Evolutionary conservation across 305 asterid genomes (phyloP).

Genomic region (Vinca major): DNA sequence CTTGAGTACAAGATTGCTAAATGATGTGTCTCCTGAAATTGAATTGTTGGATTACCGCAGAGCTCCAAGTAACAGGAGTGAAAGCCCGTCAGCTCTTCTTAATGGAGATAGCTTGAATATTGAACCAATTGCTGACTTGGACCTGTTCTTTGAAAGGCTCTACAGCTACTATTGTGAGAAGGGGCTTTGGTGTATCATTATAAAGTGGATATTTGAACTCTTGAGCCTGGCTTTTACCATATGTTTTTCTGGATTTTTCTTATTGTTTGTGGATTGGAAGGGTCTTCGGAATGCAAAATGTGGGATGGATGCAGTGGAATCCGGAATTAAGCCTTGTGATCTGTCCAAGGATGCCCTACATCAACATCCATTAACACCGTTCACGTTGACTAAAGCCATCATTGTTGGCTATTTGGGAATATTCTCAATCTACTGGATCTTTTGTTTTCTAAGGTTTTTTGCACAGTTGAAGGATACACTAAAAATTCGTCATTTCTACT

Average conservation of each 20-base stretch:
- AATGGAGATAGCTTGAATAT: constrained; percentile 60
- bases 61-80: constrained; percentile 77
- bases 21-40: constrained; percentile 56
- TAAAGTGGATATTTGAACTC: constrained; percentile 84
- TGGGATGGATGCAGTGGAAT: constrained; percentile 98
- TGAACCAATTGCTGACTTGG: constrained; percentile 77
- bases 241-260: constrained; percentile 78
- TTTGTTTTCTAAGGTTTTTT: constrained; percentile 76
- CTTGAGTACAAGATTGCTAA: constrained; percentile 50
- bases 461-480: constrained; percentile 83
- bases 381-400: constrained; percentile 64
- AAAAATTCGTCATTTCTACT: constrained; percentile 70
- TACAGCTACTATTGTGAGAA: constrained; percentile 85
- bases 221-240: constrained; percentile 72
- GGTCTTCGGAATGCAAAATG: constrained; percentile 91
- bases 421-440: constrained; percentile 66
- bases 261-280: constrained; percentile 84
- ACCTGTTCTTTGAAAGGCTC: constrained; percentile 82
- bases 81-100: constrained; percentile 93
- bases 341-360: constrained; percentile 84
- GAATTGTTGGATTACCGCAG: constrained; percentile 73
- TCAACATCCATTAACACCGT: constrained; percentile 72
- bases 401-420: constrained; percentile 79
- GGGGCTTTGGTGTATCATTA: constrained; percentile 90
- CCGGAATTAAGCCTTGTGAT: constrained; percentile 91